A percentile compares a stretch with the other conserved stretches of the same genome.
Evolutionary conservation across 2,329 filamentous ascomycete species (phyloP).

Genomic region (Proliferodiscus dingleyae): DNA sequence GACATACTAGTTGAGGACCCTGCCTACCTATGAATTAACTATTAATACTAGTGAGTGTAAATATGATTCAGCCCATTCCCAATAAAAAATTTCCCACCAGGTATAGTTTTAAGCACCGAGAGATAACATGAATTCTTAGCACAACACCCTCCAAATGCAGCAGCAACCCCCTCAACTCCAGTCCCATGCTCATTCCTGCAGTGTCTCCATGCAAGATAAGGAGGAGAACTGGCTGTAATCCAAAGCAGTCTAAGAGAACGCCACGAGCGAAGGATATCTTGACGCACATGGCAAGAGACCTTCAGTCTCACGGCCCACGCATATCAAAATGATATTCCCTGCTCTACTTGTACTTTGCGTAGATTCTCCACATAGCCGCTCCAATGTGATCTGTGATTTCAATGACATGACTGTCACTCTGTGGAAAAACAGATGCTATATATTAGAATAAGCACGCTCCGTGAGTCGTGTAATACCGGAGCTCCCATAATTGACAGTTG

Average conservation of each 20-base stretch:
- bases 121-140: background rate
- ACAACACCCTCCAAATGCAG: background rate
- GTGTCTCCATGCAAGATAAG: background rate
- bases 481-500: background rate
- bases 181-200: background rate
- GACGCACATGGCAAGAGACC: background rate
- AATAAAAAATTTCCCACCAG: background rate
- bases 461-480: background rate
- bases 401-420: background rate
- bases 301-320: background rate
- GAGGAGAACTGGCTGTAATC: background rate
- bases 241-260: background rate
- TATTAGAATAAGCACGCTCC: background rate
- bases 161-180: slow-evolving; percentile 1
- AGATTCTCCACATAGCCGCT: background rate
- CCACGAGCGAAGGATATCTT: background rate
- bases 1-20: too few relatives aligned
- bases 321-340: background rate
- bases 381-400: background rate
- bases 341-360: background rate
- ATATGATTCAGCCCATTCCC: background rate
- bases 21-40: too few relatives aligned
- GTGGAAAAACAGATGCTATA: background rate
- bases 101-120: background rate
- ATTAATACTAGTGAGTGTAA: background rate